A percentile compares a stretch with the other conserved stretches of the same genome.
Evolutionary conservation across 495 filamentous ascomycete species (phyloP).

Genomic region (Margaritispora aquatica): DNA sequence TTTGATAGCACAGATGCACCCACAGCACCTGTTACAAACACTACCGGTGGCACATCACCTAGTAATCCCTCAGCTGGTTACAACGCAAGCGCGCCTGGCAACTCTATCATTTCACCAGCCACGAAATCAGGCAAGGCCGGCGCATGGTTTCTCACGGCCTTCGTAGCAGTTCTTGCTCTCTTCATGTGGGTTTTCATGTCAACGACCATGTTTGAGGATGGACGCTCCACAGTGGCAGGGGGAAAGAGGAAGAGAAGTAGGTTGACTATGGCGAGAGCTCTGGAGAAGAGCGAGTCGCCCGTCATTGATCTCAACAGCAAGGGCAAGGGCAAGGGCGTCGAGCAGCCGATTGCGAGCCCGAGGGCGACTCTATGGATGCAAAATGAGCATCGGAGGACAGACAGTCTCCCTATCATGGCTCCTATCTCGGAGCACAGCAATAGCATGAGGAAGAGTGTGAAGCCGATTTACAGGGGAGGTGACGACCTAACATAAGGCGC

Average conservation of each 20-base stretch:
- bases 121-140: conserved; percentile 49
- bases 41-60: conserved; percentile 65
- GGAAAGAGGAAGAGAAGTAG: not conserved
- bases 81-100: conserved; percentile 17
- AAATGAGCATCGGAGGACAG: not conserved
- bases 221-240: not conserved
- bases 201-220: conserved; percentile 1
- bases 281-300: not conserved
- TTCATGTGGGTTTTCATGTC: conserved; percentile 12
- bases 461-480: too few relatives aligned
- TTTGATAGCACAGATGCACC: not conserved
- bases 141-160: conserved; percentile 52
- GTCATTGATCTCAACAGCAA: not conserved
- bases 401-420: not conserved
- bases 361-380: not conserved
- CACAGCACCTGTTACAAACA: conserved; percentile 51
- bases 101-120: conserved; percentile 25
- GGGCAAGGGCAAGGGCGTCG: not conserved
- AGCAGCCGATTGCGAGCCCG: not conserved
- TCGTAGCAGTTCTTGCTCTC: conserved; percentile 7
- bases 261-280: not conserved
- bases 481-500: too few relatives aligned
- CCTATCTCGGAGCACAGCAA: not conserved
- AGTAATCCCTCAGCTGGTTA: conserved; percentile 64
- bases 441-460: too few relatives aligned